Conservation (phyloP, 257 asterid genomes). For the Solanum etuberosum region DNA sequence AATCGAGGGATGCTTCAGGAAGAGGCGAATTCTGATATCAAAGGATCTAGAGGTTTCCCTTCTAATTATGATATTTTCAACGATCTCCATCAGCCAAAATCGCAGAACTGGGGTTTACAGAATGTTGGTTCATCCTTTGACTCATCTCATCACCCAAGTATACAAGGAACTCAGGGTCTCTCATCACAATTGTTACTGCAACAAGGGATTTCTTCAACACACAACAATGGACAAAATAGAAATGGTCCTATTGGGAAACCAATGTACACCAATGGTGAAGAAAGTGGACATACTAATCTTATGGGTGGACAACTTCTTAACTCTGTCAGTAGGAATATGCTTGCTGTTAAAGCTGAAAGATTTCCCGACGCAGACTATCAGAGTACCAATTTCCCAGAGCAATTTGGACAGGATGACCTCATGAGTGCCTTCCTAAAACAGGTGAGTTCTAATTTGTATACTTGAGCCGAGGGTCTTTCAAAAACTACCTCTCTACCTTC, state of each 20-base stretch:
- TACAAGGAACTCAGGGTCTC: slow-evolving; percentile 24
- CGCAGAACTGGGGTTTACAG: slow-evolving; percentile 45
- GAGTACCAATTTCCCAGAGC: slow-evolving; percentile 24
- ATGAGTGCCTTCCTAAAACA: slow-evolving; percentile 60
- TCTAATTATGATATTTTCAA: slow-evolving; percentile 32
- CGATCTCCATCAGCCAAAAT: slow-evolving; percentile 33
- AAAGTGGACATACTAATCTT: slow-evolving; percentile 7
- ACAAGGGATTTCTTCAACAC: slow-evolving; percentile 30
- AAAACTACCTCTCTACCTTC: too few relatives aligned
- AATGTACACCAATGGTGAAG: slow-evolving; percentile 13
- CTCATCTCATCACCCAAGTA: slow-evolving; percentile 17
- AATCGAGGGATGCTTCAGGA: slow-evolving; percentile 27
- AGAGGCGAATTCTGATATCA: slow-evolving; percentile 24
- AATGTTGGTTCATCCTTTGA: slow-evolving; percentile 30
- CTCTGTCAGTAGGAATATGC: slow-evolving; percentile 21
- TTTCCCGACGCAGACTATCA: slow-evolving; percentile 31
- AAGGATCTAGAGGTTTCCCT: slow-evolving; percentile 29
- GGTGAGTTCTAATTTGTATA: slow-evolving; percentile 22
- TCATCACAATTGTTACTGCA: slow-evolving; percentile 28
- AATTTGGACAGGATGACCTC: slow-evolving; percentile 73
- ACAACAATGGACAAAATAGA: slow-evolving; percentile 19
- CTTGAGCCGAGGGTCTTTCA: neutral
- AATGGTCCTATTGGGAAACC: slow-evolving; percentile 13
- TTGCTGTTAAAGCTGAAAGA: slow-evolving; percentile 41
- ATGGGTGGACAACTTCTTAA: slow-evolving; percentile 20